A percentile compares a stretch with the other conserved stretches of the same genome.
These are phyloP conservation scores for Scutellaria minor DNA, from an alignment of 257 asterid genomes.

Conservation along the genomic window DNA sequence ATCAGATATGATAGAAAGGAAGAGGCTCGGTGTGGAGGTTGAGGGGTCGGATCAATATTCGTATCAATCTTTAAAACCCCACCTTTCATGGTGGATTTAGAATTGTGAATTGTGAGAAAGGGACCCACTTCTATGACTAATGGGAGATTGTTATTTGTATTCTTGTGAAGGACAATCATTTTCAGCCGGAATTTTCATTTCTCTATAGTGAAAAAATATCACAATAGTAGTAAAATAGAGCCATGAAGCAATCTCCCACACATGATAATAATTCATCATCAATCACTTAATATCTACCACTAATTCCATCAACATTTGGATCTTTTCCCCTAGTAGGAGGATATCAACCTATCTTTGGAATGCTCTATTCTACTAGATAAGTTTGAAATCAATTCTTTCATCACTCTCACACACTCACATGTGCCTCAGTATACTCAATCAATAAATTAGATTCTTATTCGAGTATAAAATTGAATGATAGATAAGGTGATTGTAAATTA, in stretches of 20 bases:
- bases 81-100: slow-evolving; percentile 41
- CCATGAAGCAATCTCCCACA: not conserved
- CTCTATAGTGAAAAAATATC: slow-evolving; percentile 12
- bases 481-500: no score
- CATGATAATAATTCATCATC: not conserved
- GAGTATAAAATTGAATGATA: no score
- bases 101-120: slow-evolving; percentile 30
- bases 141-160: slow-evolving; percentile 46
- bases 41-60: slow-evolving; percentile 42
- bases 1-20: not conserved
- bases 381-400: no score
- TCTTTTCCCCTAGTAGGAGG: no score
- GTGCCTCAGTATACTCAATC: no score
- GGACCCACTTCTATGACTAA: slow-evolving; percentile 48
- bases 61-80: slow-evolving; percentile 31
- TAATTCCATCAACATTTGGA: slow-evolving; percentile 7
- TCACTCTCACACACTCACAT: no score
- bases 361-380: no score
- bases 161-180: slow-evolving; percentile 42
- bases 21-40: not conserved
- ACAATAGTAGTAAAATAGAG: slow-evolving; percentile 27
- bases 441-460: no score
- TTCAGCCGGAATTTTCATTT: slow-evolving; percentile 31
- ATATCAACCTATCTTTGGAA: no score
- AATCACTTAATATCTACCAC: slow-evolving; percentile 23